Evolutionary conservation across 2,329 filamentous ascomycete species (phyloP), one percentile per base, ranked within the genome.

Genomic region (Cladosporium sp.): DNA sequence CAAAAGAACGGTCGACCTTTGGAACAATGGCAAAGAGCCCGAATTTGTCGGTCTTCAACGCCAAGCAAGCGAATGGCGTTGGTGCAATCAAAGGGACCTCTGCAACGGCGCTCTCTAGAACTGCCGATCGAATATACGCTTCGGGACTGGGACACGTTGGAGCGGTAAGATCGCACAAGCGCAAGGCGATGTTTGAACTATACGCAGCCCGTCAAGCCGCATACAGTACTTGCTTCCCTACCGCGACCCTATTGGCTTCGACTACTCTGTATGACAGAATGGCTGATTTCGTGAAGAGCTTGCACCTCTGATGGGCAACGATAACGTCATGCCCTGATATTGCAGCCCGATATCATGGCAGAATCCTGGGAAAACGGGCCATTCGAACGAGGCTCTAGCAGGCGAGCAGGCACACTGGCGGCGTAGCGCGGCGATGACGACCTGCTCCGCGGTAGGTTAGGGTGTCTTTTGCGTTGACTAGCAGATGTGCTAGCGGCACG

Each of bases 101-200:
- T 56, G 9, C 42, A 20, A 47, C 54, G 54, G 54, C 54, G 42
- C 34, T 56, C 54, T 49, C 6, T 56, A 47, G 34, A 20, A 37
- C 37, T 38, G 40, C 54, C 54, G 54, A 56, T 56, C 54, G 51
- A 51, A 30, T 43, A 55, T 20, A 25, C 34, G 51, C 30, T 36
- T 28, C 40, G 30, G 39, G 28, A 37, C 47, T 36, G 30, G 47
- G 25, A 37, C 47, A 54, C 25, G 28, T 28, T 34, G 9, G 17
- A 56, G 40, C 54, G 54, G 54, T 56, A 56, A 47, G 54, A 56
- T 56, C 42, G 54, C 54, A 56, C 54, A 56, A 56, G 54, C 54
- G 54, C 54, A 56, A 45, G 34, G 42, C 30, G 54, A 56, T 49
- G 54, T 56, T 56, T 56, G 45, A 49, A 56, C 54, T 56, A 56